Conservation (phyloP, 2,329 filamentous ascomycete species). For the Elsinoe ampelina region DNA sequence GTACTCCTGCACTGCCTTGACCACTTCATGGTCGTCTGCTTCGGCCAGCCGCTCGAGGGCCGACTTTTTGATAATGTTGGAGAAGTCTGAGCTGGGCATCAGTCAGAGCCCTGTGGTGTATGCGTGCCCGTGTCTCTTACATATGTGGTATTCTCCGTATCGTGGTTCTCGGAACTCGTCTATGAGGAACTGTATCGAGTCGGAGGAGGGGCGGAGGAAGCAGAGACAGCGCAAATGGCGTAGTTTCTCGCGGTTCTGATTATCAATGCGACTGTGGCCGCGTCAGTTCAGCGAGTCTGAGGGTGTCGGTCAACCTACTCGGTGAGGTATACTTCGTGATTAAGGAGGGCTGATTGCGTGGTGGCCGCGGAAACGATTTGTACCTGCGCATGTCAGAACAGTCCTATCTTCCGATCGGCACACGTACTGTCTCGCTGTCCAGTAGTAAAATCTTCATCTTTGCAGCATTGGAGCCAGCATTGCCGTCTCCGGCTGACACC, state of each 20-base stretch:
- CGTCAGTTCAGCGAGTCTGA: constrained; percentile 12
- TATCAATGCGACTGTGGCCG: constrained; percentile 63
- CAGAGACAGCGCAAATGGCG: constrained; percentile 88
- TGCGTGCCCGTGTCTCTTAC: constrained; percentile 27
- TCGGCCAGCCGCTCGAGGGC: constrained; percentile 88
- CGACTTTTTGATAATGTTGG: constrained; percentile 95
- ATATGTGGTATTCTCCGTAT: constrained; percentile 94
- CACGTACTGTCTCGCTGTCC: constrained; percentile 75
- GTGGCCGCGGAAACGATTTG: constrained; percentile 90
- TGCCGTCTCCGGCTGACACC: constrained; percentile 67
- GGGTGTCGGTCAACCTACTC: constrained; percentile 42
- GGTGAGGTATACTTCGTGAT: constrained; percentile 95
- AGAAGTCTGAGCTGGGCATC: constrained; percentile 56
- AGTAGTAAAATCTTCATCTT: constrained; percentile 98
- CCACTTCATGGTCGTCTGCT: constrained; percentile 94
- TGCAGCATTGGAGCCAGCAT: constrained; percentile 54
- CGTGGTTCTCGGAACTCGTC: constrained; percentile 93
- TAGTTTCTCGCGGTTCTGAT: constrained; percentile 88
- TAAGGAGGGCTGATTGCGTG: constrained; percentile 88
- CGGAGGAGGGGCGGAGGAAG: constrained; percentile 82
- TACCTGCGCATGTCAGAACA: constrained; percentile 41
- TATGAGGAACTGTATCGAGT: constrained; percentile 86
- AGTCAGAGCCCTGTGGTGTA: constrained; percentile 22
- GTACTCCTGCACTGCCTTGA: constrained; percentile 87
- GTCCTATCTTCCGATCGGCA: no score